Evolutionary conservation across 2,329 filamentous ascomycete species (phyloP).

Genomic region (Neofusicoccum umdonicola): DNA sequence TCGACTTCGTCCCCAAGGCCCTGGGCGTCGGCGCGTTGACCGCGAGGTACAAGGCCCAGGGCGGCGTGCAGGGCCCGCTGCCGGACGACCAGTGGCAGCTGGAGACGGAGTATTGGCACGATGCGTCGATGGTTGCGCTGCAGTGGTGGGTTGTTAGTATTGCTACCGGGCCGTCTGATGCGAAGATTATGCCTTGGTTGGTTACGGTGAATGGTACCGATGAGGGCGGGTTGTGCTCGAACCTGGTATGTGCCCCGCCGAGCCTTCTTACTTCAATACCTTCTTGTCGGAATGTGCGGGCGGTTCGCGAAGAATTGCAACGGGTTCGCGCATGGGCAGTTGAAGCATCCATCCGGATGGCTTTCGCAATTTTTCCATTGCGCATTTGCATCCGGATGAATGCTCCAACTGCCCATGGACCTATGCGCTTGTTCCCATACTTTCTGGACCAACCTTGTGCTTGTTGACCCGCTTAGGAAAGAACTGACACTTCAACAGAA

Average conservation of each 20-base stretch:
- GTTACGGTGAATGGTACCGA: background rate
- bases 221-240: background rate
- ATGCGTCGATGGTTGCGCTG: conserved; percentile 13
- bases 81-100: conserved; percentile 20
- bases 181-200: background rate
- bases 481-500: conserved; percentile 12
- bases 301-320: no score
- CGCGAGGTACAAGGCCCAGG: conserved; percentile 6
- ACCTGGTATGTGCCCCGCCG: background rate
- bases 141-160: conserved; percentile 13
- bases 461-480: background rate
- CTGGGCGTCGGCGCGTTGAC: background rate
- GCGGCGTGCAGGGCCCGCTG: conserved; percentile 7
- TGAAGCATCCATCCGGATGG: no score
- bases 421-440: no score
- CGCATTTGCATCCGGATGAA: no score
- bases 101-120: conserved; percentile 19
- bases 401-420: no score
- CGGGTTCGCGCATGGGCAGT: no score
- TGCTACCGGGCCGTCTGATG: background rate
- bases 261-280: no score
- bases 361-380: no score
- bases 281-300: no score
- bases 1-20: background rate
- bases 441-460: no score